A percentile compares a stretch with the other conserved stretches of the same genome.
Evolutionary conservation across 208 protist species (phyloP).

Genomic region (Wallacemonas sp.): DNA sequence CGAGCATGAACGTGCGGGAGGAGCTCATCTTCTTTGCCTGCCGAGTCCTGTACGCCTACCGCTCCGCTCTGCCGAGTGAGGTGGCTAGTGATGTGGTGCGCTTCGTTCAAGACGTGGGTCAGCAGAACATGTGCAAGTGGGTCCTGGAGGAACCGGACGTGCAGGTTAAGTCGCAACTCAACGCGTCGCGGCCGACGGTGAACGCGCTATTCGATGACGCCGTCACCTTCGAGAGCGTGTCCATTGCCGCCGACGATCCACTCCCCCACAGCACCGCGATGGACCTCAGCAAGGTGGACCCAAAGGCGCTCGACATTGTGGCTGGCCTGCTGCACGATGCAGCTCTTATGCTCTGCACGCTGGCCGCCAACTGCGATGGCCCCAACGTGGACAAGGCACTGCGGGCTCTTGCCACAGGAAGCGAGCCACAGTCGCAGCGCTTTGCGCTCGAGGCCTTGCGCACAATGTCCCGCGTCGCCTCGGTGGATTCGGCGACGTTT

Average conservation of each 20-base stretch:
- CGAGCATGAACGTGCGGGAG: slow-evolving; percentile 82
- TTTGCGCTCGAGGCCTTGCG: slow-evolving; percentile 72
- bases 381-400: slow-evolving; percentile 59
- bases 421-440: slow-evolving; percentile 60
- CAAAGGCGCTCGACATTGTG: slow-evolving; percentile 38
- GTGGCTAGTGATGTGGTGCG: slow-evolving; percentile 34
- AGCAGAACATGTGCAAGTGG: slow-evolving; percentile 29
- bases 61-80: slow-evolving; percentile 19
- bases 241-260: slow-evolving; percentile 49
- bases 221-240: slow-evolving; percentile 58
- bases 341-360: slow-evolving; percentile 65
- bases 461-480: slow-evolving; percentile 80
- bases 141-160: slow-evolving; percentile 70
- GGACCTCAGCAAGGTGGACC: slow-evolving; percentile 12
- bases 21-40: slow-evolving; percentile 87
- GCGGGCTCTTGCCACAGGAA: slow-evolving; percentile 29
- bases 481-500: slow-evolving; percentile 50
- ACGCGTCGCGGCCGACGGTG: slow-evolving; percentile 72
- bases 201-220: slow-evolving; percentile 72
- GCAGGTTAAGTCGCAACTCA: slow-evolving; percentile 72
- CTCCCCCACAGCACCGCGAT: slow-evolving; percentile 28
- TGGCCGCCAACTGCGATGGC: slow-evolving; percentile 67
- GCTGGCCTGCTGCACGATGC: slow-evolving; percentile 80
- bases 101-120: slow-evolving; percentile 51
- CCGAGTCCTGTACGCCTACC: slow-evolving; percentile 73